phyloP scores from a whole-genome alignment of 768 basidiomycete genomes.

The Tulasnella sp. region DNA sequence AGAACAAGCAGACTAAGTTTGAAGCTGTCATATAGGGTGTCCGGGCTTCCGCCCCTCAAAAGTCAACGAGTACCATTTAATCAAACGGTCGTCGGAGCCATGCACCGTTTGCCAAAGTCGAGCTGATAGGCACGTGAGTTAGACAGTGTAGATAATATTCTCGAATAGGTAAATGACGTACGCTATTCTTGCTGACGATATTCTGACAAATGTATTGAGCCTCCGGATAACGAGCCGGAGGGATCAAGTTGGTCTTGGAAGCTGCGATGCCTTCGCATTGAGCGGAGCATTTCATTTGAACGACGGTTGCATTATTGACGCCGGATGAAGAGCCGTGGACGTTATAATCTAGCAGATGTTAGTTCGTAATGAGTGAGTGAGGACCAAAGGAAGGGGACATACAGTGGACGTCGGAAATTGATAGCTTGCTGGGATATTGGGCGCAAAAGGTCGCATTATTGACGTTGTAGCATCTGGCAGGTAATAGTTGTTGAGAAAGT shows the following conservation, averaged over 20 bases:
- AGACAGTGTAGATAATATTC: neutral
- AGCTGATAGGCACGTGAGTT: neutral
- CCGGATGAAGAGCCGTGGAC: conserved; percentile 52
- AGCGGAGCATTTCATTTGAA: conserved; percentile 46
- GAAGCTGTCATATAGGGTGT: neutral
- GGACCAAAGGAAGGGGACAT: neutral
- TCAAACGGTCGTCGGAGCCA: neutral
- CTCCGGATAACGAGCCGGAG: conserved; percentile 35
- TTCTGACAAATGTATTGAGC: conserved; percentile 49
- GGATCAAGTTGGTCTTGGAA: conserved; percentile 27
- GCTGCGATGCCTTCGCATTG: conserved; percentile 36
- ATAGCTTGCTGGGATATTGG: conserved; percentile 48
- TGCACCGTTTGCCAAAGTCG: neutral
- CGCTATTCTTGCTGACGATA: conserved; percentile 33
- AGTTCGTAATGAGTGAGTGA: neutral
- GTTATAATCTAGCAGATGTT: conserved; percentile 30
- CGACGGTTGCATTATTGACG: conserved; percentile 40
- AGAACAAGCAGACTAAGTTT: neutral
- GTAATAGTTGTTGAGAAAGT: neutral
- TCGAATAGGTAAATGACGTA: neutral
- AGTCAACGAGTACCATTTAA: neutral
- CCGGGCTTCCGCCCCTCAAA: neutral
- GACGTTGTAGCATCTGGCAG: conserved; percentile 34
- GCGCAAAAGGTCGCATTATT: conserved; percentile 42
- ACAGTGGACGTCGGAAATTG: conserved; percentile 52